A percentile compares a stretch with the other conserved stretches of the same genome.
phyloP scores from a whole-genome alignment of 495 filamentous ascomycete species.

The Choiromyces venosus region DNA sequence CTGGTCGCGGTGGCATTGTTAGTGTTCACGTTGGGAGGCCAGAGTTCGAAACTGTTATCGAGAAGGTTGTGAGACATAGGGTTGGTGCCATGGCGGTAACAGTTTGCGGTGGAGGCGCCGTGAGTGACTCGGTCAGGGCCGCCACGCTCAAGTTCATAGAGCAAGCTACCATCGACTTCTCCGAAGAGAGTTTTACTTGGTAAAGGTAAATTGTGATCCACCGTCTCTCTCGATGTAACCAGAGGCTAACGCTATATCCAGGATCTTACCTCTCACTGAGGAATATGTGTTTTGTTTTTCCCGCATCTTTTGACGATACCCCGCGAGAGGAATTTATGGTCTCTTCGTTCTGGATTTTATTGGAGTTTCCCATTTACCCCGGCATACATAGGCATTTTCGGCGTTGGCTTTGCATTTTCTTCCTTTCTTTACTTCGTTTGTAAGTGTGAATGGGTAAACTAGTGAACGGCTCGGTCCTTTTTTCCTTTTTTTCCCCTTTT shows the following conservation, averaged over 20 bases:
- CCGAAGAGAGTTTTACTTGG: conserved; percentile 90
- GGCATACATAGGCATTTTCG: not conserved
- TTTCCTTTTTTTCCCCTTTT: not conserved
- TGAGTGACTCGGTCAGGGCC: conserved; percentile 76
- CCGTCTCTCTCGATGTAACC: not conserved
- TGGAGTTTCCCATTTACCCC: not conserved
- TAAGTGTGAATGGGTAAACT: not conserved
- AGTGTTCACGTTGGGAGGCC: conserved; percentile 81
- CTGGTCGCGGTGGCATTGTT: conserved; percentile 64
- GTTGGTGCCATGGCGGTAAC: conserved; percentile 85
- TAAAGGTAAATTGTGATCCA: conserved; percentile 42
- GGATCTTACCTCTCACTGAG: not conserved
- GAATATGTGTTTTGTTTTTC: not conserved
- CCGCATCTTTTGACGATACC: not conserved
- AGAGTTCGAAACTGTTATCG: conserved; percentile 62
- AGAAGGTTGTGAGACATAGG: conserved; percentile 69
- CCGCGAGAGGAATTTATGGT: not conserved
- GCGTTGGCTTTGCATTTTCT: not conserved
- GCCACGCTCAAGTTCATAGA: conserved; percentile 64
- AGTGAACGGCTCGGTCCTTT: not conserved
- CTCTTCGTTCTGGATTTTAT: not conserved
- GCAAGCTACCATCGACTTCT: conserved; percentile 64
- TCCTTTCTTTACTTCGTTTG: not conserved
- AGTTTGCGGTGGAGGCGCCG: conserved; percentile 76
- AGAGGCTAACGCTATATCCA: not conserved